These are phyloP conservation scores for Funneliformis mosseae DNA, from an alignment of 192 early-diverging fungal genomes.

Conservation along the genomic window DNA sequence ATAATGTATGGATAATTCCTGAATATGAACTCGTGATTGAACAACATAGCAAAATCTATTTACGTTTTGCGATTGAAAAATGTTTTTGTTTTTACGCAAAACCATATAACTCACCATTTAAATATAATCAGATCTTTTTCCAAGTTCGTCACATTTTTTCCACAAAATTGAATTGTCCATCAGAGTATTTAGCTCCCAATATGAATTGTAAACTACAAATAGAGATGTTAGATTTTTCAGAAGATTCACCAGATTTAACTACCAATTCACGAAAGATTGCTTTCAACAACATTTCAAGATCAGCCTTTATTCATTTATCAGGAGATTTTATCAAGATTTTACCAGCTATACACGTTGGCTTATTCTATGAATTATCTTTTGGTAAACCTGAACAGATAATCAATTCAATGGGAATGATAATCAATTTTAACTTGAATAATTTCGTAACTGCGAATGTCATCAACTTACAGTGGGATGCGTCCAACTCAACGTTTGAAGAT, in stretches of 20 bases:
- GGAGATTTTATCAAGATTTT: background rate
- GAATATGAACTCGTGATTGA: conserved; percentile 5
- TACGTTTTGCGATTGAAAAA: conserved; percentile 12
- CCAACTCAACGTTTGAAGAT: background rate
- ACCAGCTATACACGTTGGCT: background rate
- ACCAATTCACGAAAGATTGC: background rate
- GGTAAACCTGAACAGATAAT: background rate
- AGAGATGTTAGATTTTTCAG: background rate
- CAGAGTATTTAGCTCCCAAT: background rate
- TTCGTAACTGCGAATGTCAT: background rate
- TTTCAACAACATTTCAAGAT: background rate
- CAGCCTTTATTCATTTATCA: background rate
- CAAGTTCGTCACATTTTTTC: background rate
- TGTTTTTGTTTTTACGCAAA: conserved; percentile 15
- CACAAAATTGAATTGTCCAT: background rate
- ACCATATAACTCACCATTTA: too few relatives aligned
- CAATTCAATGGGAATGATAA: background rate
- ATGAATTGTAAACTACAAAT: background rate
- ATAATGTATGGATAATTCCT: conserved; percentile 4
- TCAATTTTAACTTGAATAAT: background rate
- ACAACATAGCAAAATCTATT: background rate
- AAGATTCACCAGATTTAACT: background rate
- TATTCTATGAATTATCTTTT: background rate
- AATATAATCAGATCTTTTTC: background rate
- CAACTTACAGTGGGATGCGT: background rate